phyloP scores from a whole-genome alignment of 805 yeast genomes.

The Yarrowia divulgata region DNA sequence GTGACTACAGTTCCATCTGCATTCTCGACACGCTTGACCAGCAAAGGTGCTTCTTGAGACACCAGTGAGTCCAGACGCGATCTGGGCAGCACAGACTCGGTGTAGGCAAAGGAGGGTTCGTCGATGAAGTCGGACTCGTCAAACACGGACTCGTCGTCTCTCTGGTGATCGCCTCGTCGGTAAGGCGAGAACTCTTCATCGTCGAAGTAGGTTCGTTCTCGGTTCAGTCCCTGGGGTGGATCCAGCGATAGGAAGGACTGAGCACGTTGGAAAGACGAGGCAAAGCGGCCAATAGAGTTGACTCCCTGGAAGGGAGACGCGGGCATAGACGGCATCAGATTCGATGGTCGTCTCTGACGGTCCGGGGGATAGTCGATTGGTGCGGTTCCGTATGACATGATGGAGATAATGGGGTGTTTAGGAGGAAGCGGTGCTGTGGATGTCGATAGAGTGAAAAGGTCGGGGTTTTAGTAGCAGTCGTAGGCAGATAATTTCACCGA shows the following conservation, averaged over 20 bases:
- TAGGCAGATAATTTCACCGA: neutral
- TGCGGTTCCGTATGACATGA: conserved; percentile 35
- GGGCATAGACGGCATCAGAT: conserved; percentile 24
- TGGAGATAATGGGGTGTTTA: neutral
- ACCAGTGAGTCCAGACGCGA: conserved; percentile 43
- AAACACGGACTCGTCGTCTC: conserved; percentile 27
- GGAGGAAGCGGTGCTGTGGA: neutral
- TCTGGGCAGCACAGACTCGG: conserved; percentile 34
- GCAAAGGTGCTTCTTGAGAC: conserved; percentile 60
- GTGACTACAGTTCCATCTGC: conserved; percentile 73
- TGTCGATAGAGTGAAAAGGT: neutral
- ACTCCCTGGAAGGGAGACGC: conserved; percentile 30
- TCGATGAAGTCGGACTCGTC: conserved; percentile 41
- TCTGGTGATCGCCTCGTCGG: conserved; percentile 8
- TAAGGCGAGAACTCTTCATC: conserved; percentile 54
- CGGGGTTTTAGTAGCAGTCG: neutral
- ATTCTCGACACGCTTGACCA: conserved; percentile 70
- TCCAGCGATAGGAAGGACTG: conserved; percentile 71
- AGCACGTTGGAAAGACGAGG: conserved; percentile 79
- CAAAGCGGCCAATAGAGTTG: conserved; percentile 78
- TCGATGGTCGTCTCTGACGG: conserved; percentile 24
- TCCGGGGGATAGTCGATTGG: conserved; percentile 34
- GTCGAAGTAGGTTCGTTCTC: conserved; percentile 68
- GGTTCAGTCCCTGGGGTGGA: conserved; percentile 49
- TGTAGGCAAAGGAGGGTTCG: conserved; percentile 36